Conservation (phyloP, 2,329 filamentous ascomycete species). For the Zarea fungicola region DNA sequence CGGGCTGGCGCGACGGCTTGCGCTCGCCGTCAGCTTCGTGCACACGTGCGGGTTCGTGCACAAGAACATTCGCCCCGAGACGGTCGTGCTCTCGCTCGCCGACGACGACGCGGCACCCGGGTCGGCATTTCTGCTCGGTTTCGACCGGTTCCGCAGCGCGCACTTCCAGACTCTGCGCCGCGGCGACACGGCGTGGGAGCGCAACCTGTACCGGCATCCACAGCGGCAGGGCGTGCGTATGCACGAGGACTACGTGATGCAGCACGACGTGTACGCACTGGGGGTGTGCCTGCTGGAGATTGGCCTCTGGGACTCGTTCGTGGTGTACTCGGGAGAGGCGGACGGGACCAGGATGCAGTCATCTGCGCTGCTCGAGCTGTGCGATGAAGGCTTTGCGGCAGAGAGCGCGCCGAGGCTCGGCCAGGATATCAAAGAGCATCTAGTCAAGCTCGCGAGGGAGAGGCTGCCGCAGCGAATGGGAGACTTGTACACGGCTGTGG, state of each 20-base stretch:
- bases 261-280: slow-evolving; percentile 45
- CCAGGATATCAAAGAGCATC: not conserved
- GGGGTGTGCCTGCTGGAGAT: slow-evolving; percentile 40
- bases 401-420: not conserved
- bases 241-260: slow-evolving; percentile 38
- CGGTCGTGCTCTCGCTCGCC: slow-evolving; percentile 29
- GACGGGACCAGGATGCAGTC: not conserved
- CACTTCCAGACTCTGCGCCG: not conserved
- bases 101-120: not conserved
- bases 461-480: not conserved
- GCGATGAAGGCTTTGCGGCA: not conserved
- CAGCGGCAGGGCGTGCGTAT: not conserved
- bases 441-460: not conserved
- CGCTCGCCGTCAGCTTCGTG: slow-evolving; percentile 23
- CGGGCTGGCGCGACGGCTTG: slow-evolving; percentile 27
- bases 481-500: not conserved
- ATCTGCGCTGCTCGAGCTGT: not conserved
- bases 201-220: not conserved
- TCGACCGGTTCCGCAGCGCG: not conserved
- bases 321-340: too few species aligned
- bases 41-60: slow-evolving; percentile 41
- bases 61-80: slow-evolving; percentile 42
- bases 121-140: not conserved
- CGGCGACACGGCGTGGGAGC: not conserved
- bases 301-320: slow-evolving; percentile 34